Evolutionary conservation across 2,329 filamentous ascomycete genomes (phyloP), one percentile per base, ranked within the genome.

Genomic region (Stenocarpella maydis): DNA sequence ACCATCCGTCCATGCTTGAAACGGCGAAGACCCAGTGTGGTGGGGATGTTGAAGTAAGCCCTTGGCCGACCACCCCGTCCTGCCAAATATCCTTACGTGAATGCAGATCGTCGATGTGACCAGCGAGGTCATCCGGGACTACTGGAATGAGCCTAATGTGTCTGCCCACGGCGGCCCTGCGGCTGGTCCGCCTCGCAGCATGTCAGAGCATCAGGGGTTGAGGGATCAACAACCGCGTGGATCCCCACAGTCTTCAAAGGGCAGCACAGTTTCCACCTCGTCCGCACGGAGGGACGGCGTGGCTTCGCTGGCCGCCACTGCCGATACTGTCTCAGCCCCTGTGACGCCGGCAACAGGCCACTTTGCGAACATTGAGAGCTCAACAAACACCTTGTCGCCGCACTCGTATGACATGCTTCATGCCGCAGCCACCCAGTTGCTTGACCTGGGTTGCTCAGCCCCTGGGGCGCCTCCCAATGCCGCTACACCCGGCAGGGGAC

Each of bases 381-480:
- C 58, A 37, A 43, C 19, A 24, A 63, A 34, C 14, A 49, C 49
- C 28, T 19, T 49, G 14, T 63, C 58, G 12, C 58, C 58, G 26
- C 58, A 63, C 7, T 63, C 58, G 45, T 63, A 63, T 31, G 58
- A 63, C 21, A 63, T 63, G 58, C 49, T 63, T 10, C 58, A 63
- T 21, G 49, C 58, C 37, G 58, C 58, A 49, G 58, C 58, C 10
- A 28, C 58, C 10, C 58, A 63, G 15, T 10, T 63, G 58, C 58
- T 63, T 24, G 58, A 63, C 19, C 14, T 63, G 43, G 58, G 58
- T 4, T 63, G 58, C n/a, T 49, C 58, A 26, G 43, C 58, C 43
- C 43, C 58, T 19, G 58, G 28, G 14, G 43, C n/a, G 14, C 58
- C 58, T 49, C 58, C 28, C 4, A 37, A 26, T 21, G 58, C 10